Conservation (phyloP, 116 monocot genomes). For the Thalassia testudinum region DNA sequence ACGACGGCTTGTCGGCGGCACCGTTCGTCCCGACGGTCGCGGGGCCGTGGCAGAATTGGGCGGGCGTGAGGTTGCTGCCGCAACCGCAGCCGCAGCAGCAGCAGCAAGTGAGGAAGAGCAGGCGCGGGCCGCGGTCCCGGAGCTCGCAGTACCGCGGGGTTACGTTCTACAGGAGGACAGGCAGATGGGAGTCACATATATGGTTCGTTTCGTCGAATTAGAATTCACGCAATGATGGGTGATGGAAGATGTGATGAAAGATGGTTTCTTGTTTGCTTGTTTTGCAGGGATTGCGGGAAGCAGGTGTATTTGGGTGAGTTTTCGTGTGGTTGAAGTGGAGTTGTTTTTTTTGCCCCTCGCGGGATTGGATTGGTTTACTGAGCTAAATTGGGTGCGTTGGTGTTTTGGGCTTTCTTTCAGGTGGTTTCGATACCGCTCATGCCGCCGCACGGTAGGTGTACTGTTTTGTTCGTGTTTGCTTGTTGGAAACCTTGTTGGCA, state of each 20-base stretch:
- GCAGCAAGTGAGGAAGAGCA: constrained; percentile 60
- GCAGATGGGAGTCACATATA: constrained; percentile 93
- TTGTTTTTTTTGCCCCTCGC: neutral
- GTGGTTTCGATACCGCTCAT: constrained; percentile 45
- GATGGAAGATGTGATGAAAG: neutral
- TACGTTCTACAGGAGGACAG: constrained; percentile 87
- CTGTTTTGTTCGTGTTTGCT: constrained; percentile 10
- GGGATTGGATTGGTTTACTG: neutral
- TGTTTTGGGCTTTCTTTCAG: constrained; percentile 7
- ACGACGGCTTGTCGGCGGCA: neutral
- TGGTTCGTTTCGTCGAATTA: constrained; percentile 24
- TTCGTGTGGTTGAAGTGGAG: neutral
- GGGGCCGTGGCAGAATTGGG: constrained; percentile 1
- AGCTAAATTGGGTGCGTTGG: neutral
- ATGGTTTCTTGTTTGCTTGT: neutral
- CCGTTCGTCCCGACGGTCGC: neutral
- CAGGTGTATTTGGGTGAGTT: constrained; percentile 35
- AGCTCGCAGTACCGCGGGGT: constrained; percentile 94
- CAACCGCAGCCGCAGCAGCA: constrained; percentile 9
- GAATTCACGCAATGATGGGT: too few species aligned
- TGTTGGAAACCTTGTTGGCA: neutral
- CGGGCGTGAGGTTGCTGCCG: constrained; percentile 5
- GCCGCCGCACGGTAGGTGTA: constrained; percentile 29
- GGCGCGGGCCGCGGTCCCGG: constrained; percentile 72
- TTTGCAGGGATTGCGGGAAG: constrained; percentile 37